Percentiles rank a stretch among this genome's conserved stretches.
phyloP scores from a whole-genome alignment of 176 grass and related monocot genomes.

The Dactylis glomerata region DNA sequence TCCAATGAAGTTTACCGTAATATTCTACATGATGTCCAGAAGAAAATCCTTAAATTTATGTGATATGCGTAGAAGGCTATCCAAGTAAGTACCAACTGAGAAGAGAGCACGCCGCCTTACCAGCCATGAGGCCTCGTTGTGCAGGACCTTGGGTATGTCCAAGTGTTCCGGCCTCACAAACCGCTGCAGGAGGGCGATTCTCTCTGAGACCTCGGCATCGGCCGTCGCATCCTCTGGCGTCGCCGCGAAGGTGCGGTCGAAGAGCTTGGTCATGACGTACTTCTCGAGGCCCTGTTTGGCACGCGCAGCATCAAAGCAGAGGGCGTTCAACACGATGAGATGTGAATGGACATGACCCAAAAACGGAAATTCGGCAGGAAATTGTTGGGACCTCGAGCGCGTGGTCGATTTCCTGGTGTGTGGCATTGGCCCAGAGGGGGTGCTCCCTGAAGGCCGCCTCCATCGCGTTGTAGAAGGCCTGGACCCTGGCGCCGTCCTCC shows the following conservation, averaged over 20 bases:
- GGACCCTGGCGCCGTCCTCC: constrained; percentile 55
- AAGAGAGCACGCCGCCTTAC: background rate
- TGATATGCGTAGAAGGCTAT: background rate
- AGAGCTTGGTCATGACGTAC: constrained; percentile 89
- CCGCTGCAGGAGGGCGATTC: constrained; percentile 68
- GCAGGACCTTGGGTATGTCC: constrained; percentile 75
- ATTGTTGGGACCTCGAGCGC: constrained; percentile 62
- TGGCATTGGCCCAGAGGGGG: constrained; percentile 69
- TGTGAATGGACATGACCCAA: background rate
- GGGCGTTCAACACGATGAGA: background rate
- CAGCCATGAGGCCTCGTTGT: constrained; percentile 84
- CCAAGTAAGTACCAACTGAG: background rate
- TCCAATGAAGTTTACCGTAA: background rate
- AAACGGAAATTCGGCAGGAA: background rate
- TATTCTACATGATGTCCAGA: background rate
- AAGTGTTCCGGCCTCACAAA: constrained; percentile 88
- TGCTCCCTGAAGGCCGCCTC: constrained; percentile 63
- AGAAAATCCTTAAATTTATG: background rate
- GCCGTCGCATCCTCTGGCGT: constrained; percentile 47
- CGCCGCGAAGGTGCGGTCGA: constrained; percentile 56
- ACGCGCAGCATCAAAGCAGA: background rate
- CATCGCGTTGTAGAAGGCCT: constrained; percentile 67
- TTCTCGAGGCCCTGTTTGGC: constrained; percentile 72
- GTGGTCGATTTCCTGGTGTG: constrained; percentile 71
- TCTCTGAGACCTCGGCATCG: constrained; percentile 64